These are phyloP conservation scores for Colletotrichum navitas DNA, from an alignment of 2,329 filamentous ascomycete genomes.

Conservation along the genomic window DNA sequence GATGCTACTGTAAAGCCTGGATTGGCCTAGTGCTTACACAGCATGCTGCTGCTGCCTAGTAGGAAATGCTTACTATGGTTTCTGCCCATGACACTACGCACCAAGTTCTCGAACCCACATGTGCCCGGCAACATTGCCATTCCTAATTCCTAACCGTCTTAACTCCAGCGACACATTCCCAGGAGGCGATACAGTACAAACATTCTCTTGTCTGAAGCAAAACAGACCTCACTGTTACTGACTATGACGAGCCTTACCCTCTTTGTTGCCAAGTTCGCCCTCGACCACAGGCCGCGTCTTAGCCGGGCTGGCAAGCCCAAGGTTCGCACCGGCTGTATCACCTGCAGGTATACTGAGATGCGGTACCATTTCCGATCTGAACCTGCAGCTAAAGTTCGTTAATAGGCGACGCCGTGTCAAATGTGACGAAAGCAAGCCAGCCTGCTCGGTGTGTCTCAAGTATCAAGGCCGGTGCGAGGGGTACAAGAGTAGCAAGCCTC, in stretches of 20 bases:
- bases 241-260: background rate
- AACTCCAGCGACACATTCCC: background rate
- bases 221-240: background rate
- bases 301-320: constrained; percentile 24
- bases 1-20: background rate
- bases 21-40: constrained; percentile 4
- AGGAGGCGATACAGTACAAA: background rate
- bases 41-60: background rate
- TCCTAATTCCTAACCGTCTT: background rate
- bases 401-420: constrained; percentile 31
- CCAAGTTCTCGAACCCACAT: background rate
- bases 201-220: background rate
- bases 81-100: no score
- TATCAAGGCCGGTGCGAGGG: constrained; percentile 26
- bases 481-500: background rate
- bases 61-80: background rate
- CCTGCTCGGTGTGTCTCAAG: constrained; percentile 28
- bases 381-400: background rate
- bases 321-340: constrained; percentile 17
- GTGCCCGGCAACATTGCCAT: background rate
- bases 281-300: background rate
- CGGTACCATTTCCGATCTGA: background rate
- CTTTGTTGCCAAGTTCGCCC: background rate
- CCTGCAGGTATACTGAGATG: constrained; percentile 24
- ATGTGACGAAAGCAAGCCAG: constrained; percentile 30